Evolutionary conservation across 2,329 filamentous ascomycete species (phyloP).

Genomic region (Nigrograna mackinnonii): DNA sequence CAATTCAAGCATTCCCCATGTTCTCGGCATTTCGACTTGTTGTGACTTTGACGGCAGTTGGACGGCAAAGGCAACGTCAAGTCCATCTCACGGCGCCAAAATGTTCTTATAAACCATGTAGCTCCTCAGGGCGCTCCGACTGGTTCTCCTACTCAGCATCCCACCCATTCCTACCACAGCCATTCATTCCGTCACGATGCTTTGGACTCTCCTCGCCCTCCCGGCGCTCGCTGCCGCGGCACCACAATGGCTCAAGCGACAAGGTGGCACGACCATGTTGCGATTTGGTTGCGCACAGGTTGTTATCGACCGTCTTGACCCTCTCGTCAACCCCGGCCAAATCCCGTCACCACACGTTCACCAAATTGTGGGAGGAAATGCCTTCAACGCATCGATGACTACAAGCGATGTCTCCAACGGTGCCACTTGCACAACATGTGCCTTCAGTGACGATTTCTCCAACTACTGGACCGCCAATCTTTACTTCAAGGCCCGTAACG

Average conservation of each 20-base stretch:
- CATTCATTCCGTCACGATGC: slow-evolving; percentile 20
- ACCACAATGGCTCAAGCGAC: slow-evolving; percentile 17
- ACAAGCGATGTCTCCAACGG: slow-evolving; percentile 27
- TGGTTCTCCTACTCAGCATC: slow-evolving; percentile 7
- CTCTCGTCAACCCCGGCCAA: slow-evolving; percentile 40
- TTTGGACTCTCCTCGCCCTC: slow-evolving; percentile 23
- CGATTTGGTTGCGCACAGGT: slow-evolving; percentile 36
- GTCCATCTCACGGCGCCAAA: not conserved
- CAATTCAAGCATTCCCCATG: slow-evolving; percentile 5
- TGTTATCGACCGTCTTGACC: slow-evolving; percentile 35
- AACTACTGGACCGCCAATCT: slow-evolving; percentile 50
- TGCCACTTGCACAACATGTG: slow-evolving; percentile 47
- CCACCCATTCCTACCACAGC: slow-evolving; percentile 4
- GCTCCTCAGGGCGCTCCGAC: not conserved
- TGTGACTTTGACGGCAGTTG: slow-evolving; percentile 14
- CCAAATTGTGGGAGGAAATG: slow-evolving; percentile 49
- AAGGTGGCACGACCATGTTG: slow-evolving; percentile 32
- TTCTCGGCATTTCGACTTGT: slow-evolving; percentile 11
- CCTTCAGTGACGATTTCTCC: slow-evolving; percentile 42
- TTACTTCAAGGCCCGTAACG: slow-evolving; percentile 46
- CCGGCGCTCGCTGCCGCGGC: slow-evolving; percentile 21
- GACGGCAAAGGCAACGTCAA: slow-evolving; percentile 2
- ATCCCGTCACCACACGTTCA: slow-evolving; percentile 39
- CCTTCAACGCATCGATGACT: slow-evolving; percentile 51
- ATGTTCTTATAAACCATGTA: slow-evolving; percentile 10